Evolutionary conservation across 257 asterid genomes (phyloP).

Genomic region (Ligustrum vulgare): DNA sequence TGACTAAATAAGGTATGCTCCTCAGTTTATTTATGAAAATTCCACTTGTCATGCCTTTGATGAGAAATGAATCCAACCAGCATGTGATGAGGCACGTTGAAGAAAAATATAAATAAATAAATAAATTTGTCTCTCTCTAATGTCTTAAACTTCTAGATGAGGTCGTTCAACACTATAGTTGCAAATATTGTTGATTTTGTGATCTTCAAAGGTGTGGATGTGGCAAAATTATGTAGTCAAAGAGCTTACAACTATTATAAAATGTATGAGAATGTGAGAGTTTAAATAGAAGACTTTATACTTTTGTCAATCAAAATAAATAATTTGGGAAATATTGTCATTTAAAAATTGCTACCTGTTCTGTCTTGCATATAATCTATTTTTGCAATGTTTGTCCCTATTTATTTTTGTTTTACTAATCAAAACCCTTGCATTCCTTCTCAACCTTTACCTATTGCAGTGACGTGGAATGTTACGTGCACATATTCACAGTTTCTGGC

Average conservation of each 20-base stretch:
- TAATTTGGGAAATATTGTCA: neutral
- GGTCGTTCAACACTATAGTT: neutral
- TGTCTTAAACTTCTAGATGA: too few relatives aligned
- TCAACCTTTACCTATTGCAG: conserved; percentile 43
- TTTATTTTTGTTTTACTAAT: neutral
- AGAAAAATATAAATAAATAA: too few relatives aligned
- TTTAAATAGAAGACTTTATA: neutral
- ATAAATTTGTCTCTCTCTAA: neutral
- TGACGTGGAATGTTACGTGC: conserved; percentile 75
- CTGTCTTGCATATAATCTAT: neutral
- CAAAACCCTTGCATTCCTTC: conserved; percentile 13
- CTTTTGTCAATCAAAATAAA: neutral
- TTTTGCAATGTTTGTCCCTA: neutral
- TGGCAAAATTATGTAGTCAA: neutral
- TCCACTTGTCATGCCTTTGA: neutral
- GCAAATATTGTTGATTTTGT: neutral
- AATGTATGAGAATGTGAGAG: neutral
- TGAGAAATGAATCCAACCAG: neutral
- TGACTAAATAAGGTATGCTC: neutral
- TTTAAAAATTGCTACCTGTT: neutral
- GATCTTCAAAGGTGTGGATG: neutral
- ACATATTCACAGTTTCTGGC: conserved; percentile 70
- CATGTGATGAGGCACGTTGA: neutral
- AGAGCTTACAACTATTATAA: neutral
- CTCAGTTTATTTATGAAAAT: too few relatives aligned